Evolutionary conservation across 805 yeast species (phyloP), one percentile per base, ranked within the genome.

Genomic region (Nakazawaea molendinolei): DNA sequence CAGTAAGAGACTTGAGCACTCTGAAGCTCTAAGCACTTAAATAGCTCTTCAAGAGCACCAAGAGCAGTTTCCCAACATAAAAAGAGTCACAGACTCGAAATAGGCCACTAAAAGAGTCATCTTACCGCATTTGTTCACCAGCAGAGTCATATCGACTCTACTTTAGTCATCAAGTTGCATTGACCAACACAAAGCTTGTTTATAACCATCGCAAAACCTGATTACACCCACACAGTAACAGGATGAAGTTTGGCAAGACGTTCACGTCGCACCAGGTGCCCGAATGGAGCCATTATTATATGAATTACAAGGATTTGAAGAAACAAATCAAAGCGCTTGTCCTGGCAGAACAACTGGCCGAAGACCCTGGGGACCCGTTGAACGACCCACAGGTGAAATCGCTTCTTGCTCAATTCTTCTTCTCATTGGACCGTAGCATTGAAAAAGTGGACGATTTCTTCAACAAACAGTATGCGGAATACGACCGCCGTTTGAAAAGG

Each of bases 231-330:
- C 12, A 18, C 12, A 28, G 13, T 5, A 17, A 16, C 2, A 33
- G 25, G 20, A 82, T 82, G 90, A 82, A 82, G 67, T 85, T 84
- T 55, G 94, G 90, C 19, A 85, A 84, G 56, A 81, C 86, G 20
- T 67, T 85, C 46, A 61, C 76, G 22, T 67, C 83, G 32, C 95
- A 90, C 59, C 95, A 87, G 65, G 86, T 89, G 39, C 97, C 97
- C 3, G 95, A 87, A 59, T 90, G 97, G 97, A 68, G 76, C 33
- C 72, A 74, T 40, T 71, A 71, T 49, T 90, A 90, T 52, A 73
- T 90, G 68, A 83, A 86, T 60, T 90, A 90, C 60, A 90, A 87
- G 56, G 75, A 71, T 33, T 67, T 90, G 47, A 90, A 90, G 63
- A 79, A 82, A 51, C 74, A 76, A 48, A 84, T 90, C 59, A 85